Evolutionary conservation across 805 yeast genomes (phyloP), one percentile per base, ranked within the genome.

Genomic region (Nakazawaea laoshanensis): DNA sequence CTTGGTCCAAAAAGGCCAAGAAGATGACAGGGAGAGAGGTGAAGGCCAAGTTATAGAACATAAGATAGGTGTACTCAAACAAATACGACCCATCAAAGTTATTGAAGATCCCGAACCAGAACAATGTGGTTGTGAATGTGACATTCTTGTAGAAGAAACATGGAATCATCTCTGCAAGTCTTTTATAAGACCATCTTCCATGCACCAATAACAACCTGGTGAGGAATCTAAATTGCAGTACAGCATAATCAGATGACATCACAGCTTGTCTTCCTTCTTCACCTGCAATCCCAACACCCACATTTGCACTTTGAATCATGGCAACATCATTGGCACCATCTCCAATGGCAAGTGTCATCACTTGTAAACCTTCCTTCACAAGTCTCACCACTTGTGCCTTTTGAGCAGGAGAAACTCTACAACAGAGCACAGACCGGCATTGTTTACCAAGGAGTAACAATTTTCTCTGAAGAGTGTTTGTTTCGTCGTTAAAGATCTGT

Each of bases 301-400:
- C 79, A 56, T 83, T 78, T 1, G 94, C 92, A 19, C 87, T 77
- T 54, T 83, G 94, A 44, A 83, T 83, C 94, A 83, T 83, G 9
- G 94, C 88, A 41, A 83, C 94, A 59, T 83, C 94, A 51, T 83
- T 83, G 14, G 92, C 77, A 35, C 94, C 94, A 57, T 83, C 94
- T 44, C 94, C 94, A 50, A 83, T 81, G 6, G 92, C 89, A 37
- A 83, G 57, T 1, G 94, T 83, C 88, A 83, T 83, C 19, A 83
- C 94, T 42, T 74, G 76, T 29, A 83, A 60, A 12, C 75, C 67
- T 19, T 76, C 73, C 49, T 79, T 82, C n/a, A 83, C 92, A 42
- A 83, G 55, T 43, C 71, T 76, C 19, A 82, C 89, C 36, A 83
- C 89, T n/a, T 77, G 73, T 11, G 92, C 92, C 49, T 83, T 83